Evolutionary conservation across 2,329 filamentous ascomycete species (phyloP).

Genomic region (Sphaerulina vaccinii): DNA sequence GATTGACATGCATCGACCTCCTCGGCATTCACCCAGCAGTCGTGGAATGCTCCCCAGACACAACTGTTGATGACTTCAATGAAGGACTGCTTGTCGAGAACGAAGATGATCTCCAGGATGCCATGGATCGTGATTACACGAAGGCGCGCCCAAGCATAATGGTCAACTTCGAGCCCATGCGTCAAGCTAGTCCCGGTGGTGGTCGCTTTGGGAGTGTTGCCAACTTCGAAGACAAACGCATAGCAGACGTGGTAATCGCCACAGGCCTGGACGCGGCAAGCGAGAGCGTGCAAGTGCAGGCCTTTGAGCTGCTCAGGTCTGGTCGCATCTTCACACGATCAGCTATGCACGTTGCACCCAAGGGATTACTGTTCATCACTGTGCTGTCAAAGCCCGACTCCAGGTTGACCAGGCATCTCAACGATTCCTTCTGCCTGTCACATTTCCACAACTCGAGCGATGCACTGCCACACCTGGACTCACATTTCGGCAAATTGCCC

Average conservation of each 20-base stretch:
- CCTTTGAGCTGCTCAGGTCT: slow-evolving; percentile 71
- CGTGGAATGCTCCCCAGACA: slow-evolving; percentile 69
- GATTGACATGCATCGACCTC: slow-evolving; percentile 67
- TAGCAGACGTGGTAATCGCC: slow-evolving; percentile 81
- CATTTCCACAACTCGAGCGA: slow-evolving; percentile 75
- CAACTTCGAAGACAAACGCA: slow-evolving; percentile 51
- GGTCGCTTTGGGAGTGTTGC: slow-evolving; percentile 24
- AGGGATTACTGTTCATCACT: slow-evolving; percentile 76
- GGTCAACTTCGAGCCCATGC: slow-evolving; percentile 19
- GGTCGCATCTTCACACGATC: slow-evolving; percentile 74
- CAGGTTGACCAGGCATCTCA: slow-evolving; percentile 51
- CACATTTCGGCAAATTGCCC: slow-evolving; percentile 39
- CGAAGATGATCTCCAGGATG: slow-evolving; percentile 24
- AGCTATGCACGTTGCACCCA: slow-evolving; percentile 70
- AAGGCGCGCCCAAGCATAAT: slow-evolving; percentile 11
- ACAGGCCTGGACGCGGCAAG: slow-evolving; percentile 73
- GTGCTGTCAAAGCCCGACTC: slow-evolving; percentile 48
- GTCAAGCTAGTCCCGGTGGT: slow-evolving; percentile 17
- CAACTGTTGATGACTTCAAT: slow-evolving; percentile 78
- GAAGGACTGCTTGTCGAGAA: slow-evolving; percentile 60
- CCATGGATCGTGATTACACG: slow-evolving; percentile 3
- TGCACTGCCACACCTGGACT: slow-evolving; percentile 73
- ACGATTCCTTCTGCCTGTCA: slow-evolving; percentile 83
- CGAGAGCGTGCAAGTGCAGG: slow-evolving; percentile 80
- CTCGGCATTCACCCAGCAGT: slow-evolving; percentile 72